phyloP scores from a whole-genome alignment of 176 grass and related monocot species.

The Oryza glaberrima region DNA sequence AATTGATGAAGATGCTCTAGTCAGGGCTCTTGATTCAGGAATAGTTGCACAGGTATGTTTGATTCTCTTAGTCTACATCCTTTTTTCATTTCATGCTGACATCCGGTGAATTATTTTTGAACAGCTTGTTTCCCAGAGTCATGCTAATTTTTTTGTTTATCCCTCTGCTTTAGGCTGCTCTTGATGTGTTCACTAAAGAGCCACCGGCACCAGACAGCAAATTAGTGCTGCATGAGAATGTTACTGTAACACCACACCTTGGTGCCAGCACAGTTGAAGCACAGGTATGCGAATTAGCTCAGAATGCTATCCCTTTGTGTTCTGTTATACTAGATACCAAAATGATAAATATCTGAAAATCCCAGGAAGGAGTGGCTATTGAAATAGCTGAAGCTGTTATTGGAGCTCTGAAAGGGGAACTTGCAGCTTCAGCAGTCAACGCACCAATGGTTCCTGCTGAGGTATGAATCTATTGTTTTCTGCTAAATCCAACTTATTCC shows the following conservation, averaged over 20 bases:
- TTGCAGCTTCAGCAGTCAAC: conserved; percentile 87
- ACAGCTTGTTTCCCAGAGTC: not conserved
- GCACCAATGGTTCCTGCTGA: conserved; percentile 91
- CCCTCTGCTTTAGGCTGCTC: conserved; percentile 65
- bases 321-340: not conserved
- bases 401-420: conserved; percentile 90
- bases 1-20: conserved; percentile 85
- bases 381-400: conserved; percentile 97
- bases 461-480: conserved; percentile 42
- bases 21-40: conserved; percentile 82
- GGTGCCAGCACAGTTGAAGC: conserved; percentile 92
- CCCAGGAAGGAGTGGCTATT: conserved; percentile 88
- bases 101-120: not conserved
- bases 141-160: conserved; percentile 3
- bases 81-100: not conserved
- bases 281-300: conserved; percentile 55
- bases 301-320: conserved; percentile 12
- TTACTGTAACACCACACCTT: conserved; percentile 89
- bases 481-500: not conserved
- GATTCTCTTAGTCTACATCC: not conserved
- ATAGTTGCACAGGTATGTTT: conserved; percentile 78
- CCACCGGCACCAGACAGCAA: conserved; percentile 75
- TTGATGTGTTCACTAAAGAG: conserved; percentile 89
- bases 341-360: conserved; percentile 36
- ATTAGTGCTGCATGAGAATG: conserved; percentile 84